Evolutionary conservation across 1,139 yeast species (phyloP), one percentile per base, ranked within the genome.

Genomic region (Protomyces inouyei): DNA sequence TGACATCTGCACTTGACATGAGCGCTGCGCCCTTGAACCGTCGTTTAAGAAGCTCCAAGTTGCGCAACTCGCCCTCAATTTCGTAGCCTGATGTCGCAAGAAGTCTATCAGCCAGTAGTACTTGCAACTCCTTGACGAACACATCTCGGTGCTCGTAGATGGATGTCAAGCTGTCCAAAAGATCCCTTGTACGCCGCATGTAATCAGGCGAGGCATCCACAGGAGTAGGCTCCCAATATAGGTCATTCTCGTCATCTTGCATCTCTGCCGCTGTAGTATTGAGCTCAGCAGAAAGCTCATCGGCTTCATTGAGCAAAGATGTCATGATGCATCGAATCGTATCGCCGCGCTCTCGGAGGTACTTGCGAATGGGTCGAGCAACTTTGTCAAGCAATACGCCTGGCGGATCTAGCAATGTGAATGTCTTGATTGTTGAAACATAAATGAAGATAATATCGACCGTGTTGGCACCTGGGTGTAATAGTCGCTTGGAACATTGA

Each of bases 131-230:
- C 46, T 82, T 79, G 46, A 90, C 81, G 69, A 93, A 87, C 0
- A 83, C 78, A n/a, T 84, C 88, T 70, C 86, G 87, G 68, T 87
- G 83, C 61, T 91, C 96, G 73, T 87, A 88, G 1, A 92, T 83
- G 0, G 93, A 84, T 1, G 88, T 79, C 51, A 90, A 77, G 0
- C 90, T 84, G 69, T 85, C 91, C 25, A 90, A 83, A 3, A 86
- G 81, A 72, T 89, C 96, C 12, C 60, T 38, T 3, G 70, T 60
- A 21, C 70, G 71, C 68, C 83, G 84, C 64, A 83, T 81, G 74
- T 90, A 89, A 73, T 91, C 97, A 0, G 96, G 88, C 8, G 95
- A 82, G 0, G 96, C 96, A 75, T 88, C 97, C n/a, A 88, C 81
- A 0, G 97, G 97, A 71, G 90, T 97, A 0, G 98, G 98, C 6